Evolutionary conservation across 129 eudicot species (phyloP), one percentile per base, ranked within the genome.

Genomic region (Helichrysum umbraculigerum): DNA sequence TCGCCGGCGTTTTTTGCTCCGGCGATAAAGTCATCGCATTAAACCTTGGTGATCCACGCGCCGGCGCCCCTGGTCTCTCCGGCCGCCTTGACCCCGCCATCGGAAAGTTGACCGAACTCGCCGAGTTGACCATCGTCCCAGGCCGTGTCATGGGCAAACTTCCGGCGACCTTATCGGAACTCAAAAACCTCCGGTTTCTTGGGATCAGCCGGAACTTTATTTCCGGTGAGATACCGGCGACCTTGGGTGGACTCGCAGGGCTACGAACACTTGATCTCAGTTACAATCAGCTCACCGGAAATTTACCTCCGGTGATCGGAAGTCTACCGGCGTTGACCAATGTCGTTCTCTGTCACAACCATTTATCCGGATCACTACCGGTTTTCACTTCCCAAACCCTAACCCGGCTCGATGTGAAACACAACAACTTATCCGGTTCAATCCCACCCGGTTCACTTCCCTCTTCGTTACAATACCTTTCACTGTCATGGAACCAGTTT

Each of bases 11-110:
- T 56, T 84, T 72, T 41, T 92, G 98, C 82, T 81, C 54, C 41
- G 86, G 77, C 30, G 89, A 90, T 0, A 70, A 73, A 62, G 98
- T 92, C 5, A 68, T 88, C 19, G 78, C 96, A 0, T 72, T 90
- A 56, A 90, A 89, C 71, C 96, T 92, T n/a, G 98, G 98, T 7
- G 96, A 87, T 42, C 93, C 96, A 4, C 83, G 91, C 58, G 93
- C 98, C n/a, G 94, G 88, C 6, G 83, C 94, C 0, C 83, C 88
- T 0, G 98, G 98, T 3, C 75, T 92, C 7, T 71, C 90, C 52
- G 98, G 96, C 22, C 83, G 87, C 5, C 64, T 92, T 22, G 88
- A 89, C 78, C 93, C 90, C 6, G 88, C 96, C 0, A 83, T 89
- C 11, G 91, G 96, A 0, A 87, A 83, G 39, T 86, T 92, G 1